Evolutionary conservation across 257 asterid species (phyloP).

Genomic region (Fraxinus excelsior): DNA sequence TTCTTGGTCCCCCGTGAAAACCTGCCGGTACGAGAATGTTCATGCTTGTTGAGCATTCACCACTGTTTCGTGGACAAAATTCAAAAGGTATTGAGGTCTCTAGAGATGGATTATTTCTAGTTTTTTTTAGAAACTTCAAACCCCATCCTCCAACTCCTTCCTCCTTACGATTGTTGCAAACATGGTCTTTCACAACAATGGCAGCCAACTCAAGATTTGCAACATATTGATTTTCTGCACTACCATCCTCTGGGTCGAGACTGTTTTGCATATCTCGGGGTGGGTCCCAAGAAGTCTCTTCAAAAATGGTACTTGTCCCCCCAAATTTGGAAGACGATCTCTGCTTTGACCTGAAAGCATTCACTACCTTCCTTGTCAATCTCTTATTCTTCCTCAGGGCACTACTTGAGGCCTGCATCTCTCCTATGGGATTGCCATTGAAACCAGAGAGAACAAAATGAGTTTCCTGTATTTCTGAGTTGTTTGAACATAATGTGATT

Average conservation of each 20-base stretch:
- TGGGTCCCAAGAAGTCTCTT: slow-evolving; percentile 48
- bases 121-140: slow-evolving; percentile 72
- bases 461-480: slow-evolving; percentile 60
- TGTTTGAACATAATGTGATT: slow-evolving; percentile 44
- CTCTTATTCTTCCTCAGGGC: slow-evolving; percentile 44
- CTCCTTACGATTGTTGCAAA: slow-evolving; percentile 40
- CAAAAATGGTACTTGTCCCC: slow-evolving; percentile 45
- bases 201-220: slow-evolving; percentile 83
- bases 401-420: slow-evolving; percentile 38
- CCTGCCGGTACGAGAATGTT: slow-evolving; percentile 73
- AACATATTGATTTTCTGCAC: slow-evolving; percentile 25
- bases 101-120: slow-evolving; percentile 20
- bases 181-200: slow-evolving; percentile 55
- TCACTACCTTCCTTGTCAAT: slow-evolving; percentile 52
- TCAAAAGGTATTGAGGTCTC: slow-evolving; percentile 30
- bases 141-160: slow-evolving; percentile 85
- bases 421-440: slow-evolving; percentile 33
- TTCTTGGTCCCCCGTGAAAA: slow-evolving; percentile 82
- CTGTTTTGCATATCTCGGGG: slow-evolving; percentile 33
- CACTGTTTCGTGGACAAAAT: slow-evolving; percentile 31
- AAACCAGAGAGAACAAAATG: slow-evolving; percentile 58
- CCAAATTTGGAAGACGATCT: slow-evolving; percentile 43
- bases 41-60: slow-evolving; percentile 69
- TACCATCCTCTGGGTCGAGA: slow-evolving; percentile 24
- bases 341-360: slow-evolving; percentile 51